phyloP scores from a whole-genome alignment of 2,329 filamentous ascomycete species.

The Scolecobasidium constrictum region DNA sequence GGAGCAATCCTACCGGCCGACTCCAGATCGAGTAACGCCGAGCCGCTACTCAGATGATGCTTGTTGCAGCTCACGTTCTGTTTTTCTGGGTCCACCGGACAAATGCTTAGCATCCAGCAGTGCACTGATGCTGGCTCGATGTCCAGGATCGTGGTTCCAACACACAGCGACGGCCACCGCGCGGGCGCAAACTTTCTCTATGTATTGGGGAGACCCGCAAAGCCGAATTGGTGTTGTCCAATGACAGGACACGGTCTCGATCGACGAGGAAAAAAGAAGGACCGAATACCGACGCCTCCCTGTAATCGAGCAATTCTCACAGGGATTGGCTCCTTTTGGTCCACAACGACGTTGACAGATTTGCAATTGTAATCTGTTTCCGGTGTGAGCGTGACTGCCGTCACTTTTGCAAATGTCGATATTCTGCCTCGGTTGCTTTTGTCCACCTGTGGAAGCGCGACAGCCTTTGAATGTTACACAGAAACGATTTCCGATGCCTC shows the following conservation, averaged over 20 bases:
- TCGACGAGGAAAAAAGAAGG: not conserved
- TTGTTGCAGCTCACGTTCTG: not conserved
- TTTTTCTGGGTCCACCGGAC: not conserved
- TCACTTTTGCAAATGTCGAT: not conserved
- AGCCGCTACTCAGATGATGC: not conserved
- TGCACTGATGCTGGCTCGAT: not conserved
- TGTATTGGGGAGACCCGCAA: not conserved
- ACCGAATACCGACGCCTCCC: not conserved
- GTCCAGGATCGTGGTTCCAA: not conserved
- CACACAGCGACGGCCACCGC: not conserved
- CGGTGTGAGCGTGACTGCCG: not conserved
- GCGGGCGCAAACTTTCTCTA: not conserved
- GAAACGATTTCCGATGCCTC: not conserved
- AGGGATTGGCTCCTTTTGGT: not conserved
- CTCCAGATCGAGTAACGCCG: not conserved
- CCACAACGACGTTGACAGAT: not conserved
- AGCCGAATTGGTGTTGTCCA: not conserved
- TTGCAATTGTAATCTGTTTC: not conserved
- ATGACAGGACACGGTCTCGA: not conserved
- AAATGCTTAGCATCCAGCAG: not conserved
- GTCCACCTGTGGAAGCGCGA: not conserved
- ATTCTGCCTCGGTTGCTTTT: not conserved
- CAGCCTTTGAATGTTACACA: not conserved
- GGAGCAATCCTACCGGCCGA: not conserved
- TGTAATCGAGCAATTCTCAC: not conserved